A percentile compares a stretch with the other conserved stretches of the same genome.
Evolutionary conservation across 176 grass and related monocot species (phyloP).

Genomic region (Aegilops tauschii): DNA sequence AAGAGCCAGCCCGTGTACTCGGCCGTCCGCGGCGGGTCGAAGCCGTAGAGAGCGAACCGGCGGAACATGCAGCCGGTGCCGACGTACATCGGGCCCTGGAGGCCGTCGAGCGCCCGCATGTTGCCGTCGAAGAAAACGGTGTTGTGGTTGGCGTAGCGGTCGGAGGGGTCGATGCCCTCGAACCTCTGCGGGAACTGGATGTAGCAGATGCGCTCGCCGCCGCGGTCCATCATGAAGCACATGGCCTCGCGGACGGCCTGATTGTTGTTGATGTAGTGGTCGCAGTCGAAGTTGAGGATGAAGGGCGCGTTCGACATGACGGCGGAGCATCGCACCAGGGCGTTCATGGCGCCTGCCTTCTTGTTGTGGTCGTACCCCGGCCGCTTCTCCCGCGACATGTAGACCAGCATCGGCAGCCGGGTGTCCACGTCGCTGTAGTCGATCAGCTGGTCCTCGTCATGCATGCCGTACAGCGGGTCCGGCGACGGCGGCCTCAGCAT

Average conservation of each 20-base stretch:
- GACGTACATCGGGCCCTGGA: conserved; percentile 97
- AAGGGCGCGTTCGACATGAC: conserved; percentile 89
- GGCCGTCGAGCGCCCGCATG: conserved; percentile 95
- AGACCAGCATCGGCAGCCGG: conserved; percentile 82
- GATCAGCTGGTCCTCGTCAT: conserved; percentile 75
- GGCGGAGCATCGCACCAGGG: conserved; percentile 79
- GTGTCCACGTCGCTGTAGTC: conserved; percentile 94
- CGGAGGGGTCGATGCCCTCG: conserved; percentile 93
- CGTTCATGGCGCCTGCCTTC: conserved; percentile 98
- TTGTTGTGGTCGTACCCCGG: conserved; percentile 97
- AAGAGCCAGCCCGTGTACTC: conserved; percentile 68
- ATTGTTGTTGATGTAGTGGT: conserved; percentile 93
- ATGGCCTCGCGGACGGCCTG: conserved; percentile 82
- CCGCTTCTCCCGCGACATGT: conserved; percentile 82
- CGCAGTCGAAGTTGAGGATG: conserved; percentile 99
- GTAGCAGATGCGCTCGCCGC: conserved; percentile 85
- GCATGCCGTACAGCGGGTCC: conserved; percentile 65
- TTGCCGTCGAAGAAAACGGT: conserved; percentile 99
- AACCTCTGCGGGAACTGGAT: conserved; percentile 92
- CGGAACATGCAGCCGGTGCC: conserved; percentile 91
- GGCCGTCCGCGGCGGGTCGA: conserved; percentile 77
- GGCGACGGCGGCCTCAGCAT: conserved; percentile 82
- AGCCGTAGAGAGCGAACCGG: conserved; percentile 89
- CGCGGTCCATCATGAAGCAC: conserved; percentile 95
- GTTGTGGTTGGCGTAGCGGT: conserved; percentile 98